Base-by-base conservation (phyloP, 371 early-diverging fungal species). In the Mortierella sp. region DNA sequence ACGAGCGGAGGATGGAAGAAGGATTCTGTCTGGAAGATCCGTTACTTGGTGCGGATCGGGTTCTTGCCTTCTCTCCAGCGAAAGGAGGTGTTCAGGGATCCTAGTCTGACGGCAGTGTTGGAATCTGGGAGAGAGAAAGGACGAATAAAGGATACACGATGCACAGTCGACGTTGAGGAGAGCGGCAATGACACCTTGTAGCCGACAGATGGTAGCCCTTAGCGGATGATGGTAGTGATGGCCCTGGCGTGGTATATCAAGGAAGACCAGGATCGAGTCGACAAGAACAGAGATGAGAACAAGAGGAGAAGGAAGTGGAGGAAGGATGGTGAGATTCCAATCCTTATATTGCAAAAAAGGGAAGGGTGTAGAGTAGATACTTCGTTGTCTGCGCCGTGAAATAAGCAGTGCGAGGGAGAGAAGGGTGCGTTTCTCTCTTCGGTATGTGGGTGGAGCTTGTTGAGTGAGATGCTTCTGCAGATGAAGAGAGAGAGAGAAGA, bases 21-120 rank as follows among this genome's bases (percentile, higher is more conserved):
- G 37, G 49, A 3, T 22, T 1, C 28, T 24, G 43, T n/a, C n/a
- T n/a, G 22, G 28, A 39, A 34, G 34, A 41, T 49, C 59, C 58
- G 70, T 69, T 69, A 69, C 54, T 69, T 69, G 59, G 54, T 52
- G 53, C 47, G 49, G 54, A 63, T 63, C 45, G 43, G 48, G 28
- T 48, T 14, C 7, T 10, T 14, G 8, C 7, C 39, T 39, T 39
- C 44, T 19, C 10, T 25, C 5, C 16, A 25, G 24, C 31, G 43
- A 39, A 13, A 25, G 34, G 14, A 44, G 45, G 14, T 46, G 27
- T 41, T 46, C 56, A 55, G 55, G 56, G 63, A 63, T 48, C 61
- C 34, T n/a, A 22, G 53, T 27, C n/a, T 19, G 28, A 5, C 1
- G 28, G 16, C 19, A 37, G 46, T 47, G 47, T 54, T 46, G 54